These are phyloP conservation scores for Paxillus ammoniavirescens DNA, from an alignment of 768 basidiomycete species.

Conservation along the genomic window DNA sequence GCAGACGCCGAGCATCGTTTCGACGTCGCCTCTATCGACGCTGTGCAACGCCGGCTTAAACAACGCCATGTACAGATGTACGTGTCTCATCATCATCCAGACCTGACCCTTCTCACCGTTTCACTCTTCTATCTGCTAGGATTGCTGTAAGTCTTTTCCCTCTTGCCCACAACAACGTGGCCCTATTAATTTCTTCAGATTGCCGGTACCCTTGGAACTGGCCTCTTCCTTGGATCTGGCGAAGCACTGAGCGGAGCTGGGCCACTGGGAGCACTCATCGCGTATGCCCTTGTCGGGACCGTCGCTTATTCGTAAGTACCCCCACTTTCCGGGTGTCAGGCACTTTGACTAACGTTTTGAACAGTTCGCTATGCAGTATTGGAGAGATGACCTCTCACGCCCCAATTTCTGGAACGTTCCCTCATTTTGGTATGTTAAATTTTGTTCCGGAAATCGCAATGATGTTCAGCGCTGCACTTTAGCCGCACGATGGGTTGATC, in stretches of 20 bases:
- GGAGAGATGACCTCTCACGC: slow-evolving; percentile 81
- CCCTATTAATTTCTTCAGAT: slow-evolving; percentile 45
- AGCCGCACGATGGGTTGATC: slow-evolving; percentile 60
- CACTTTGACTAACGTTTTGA: slow-evolving; percentile 32
- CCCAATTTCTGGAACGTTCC: slow-evolving; percentile 77
- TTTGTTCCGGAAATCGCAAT: neutral
- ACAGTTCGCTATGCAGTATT: slow-evolving; percentile 60
- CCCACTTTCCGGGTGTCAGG: slow-evolving; percentile 45
- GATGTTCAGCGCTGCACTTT: neutral
- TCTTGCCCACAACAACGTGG: slow-evolving; percentile 17
- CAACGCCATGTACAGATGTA: slow-evolving; percentile 84
- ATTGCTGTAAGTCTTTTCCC: slow-evolving; percentile 53
- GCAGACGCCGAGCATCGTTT: slow-evolving; percentile 38
- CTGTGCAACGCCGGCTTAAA: slow-evolving; percentile 68
- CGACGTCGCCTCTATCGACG: slow-evolving; percentile 61
- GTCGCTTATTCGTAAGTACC: slow-evolving; percentile 57
- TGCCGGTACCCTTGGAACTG: slow-evolving; percentile 75
- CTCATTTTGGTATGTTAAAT: slow-evolving; percentile 54
- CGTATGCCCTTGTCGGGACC: slow-evolving; percentile 62
- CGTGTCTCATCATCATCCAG: slow-evolving; percentile 17
- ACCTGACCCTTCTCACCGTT: neutral
- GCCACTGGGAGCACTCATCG: slow-evolving; percentile 64
- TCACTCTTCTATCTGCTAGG: slow-evolving; percentile 55
- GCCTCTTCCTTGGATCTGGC: slow-evolving; percentile 72
- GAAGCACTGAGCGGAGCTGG: slow-evolving; percentile 58